A percentile compares a stretch with the other conserved stretches of the same genome.
Evolutionary conservation across 805 yeast species (phyloP).

Genomic region (Candida berthetii): DNA sequence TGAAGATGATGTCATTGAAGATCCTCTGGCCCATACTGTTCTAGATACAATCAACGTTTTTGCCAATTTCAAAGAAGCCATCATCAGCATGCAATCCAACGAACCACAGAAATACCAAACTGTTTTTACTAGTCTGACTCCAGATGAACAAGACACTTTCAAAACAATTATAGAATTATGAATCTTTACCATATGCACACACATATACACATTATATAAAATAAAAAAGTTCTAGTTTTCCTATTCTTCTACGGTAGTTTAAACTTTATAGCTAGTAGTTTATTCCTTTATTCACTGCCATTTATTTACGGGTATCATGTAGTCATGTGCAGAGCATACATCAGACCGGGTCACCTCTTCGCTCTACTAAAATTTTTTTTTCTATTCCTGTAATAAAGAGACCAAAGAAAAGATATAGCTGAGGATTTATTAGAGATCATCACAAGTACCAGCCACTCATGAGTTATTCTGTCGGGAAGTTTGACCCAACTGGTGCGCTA

Average conservation of each 20-base stretch:
- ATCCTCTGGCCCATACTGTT: constrained; percentile 72
- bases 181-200: too few species aligned
- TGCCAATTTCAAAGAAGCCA: constrained; percentile 51
- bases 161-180: constrained; percentile 20
- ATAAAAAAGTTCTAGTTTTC: too few species aligned
- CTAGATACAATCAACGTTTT: constrained; percentile 74
- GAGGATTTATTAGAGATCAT: too few species aligned
- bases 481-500: constrained; percentile 25
- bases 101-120: constrained; percentile 43
- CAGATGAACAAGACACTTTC: constrained; percentile 28
- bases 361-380: not conserved
- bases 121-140: constrained; percentile 33
- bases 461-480: constrained; percentile 6
- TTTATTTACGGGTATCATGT: not conserved
- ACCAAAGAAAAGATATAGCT: not conserved
- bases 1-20: constrained; percentile 77
- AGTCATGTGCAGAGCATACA: too few species aligned
- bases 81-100: constrained; percentile 40
- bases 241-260: too few species aligned
- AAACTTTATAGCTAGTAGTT: too few species aligned
- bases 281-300: too few species aligned
- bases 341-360: not conserved
- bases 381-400: not conserved
- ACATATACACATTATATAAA: too few species aligned
- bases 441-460: not conserved